Base-by-base conservation (phyloP, 257 asterid species). In the Echium plantagineum region DNA sequence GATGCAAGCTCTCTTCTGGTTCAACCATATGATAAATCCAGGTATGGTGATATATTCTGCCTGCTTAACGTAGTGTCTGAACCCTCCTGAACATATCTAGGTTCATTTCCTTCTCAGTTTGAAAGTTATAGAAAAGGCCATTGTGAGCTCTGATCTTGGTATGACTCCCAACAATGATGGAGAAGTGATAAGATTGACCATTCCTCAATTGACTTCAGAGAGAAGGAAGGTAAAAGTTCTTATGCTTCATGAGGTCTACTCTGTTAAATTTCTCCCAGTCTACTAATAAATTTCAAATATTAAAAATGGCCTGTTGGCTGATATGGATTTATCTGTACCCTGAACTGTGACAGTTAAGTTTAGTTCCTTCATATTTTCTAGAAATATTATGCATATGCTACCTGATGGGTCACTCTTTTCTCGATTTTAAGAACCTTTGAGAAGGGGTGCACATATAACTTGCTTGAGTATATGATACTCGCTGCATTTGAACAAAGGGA, bases 161-260 rank as follows among this genome's bases (percentile, higher is more conserved):
- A 56, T 93, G 95, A 89, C 94, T 46, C 99, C 99, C 53, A 93
- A 86, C 72, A 89, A 86, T 61, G 99, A 93, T 66, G 99, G 99
- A 64, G 97, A 93, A n/a, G 89, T 86, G 58, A 93, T 93, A 67
- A 77, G 99, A 76, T 77, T 93, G 84, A 55, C 80, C 64, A 63
- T 93, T 55, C 97, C 99, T 5, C 97, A 83, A 66, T 78, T 89
- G 72, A 93, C 97, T 42, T 68, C 91, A 4, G 96, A 93, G 35
- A 84, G 99, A 83, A 86, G 97, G 74, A 93, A 93, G 98, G 98
- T 93, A 80, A 60, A 22, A 15, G 32, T 21, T 28, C 47, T n/a
- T 61, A 21, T 71, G 55, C 57, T 57, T 12, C 21, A 18, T 55
- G 21, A 63, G 55, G 21, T 63, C 48, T 48, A 42, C 55, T 65